Conservation (phyloP, 805 yeast genomes). For the Myxozyma monticola region DNA sequence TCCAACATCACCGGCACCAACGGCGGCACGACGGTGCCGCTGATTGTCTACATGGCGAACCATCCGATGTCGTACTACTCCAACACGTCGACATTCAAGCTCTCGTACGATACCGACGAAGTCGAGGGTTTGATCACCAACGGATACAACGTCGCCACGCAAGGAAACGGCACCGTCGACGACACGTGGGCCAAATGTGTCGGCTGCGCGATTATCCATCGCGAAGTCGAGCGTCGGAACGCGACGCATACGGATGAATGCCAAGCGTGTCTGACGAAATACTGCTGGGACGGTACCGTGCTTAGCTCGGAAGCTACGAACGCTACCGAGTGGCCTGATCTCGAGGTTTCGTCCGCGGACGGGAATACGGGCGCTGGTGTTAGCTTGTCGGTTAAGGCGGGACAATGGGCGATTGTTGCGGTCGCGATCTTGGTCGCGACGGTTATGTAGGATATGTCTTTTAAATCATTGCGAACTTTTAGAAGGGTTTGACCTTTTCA, state of each 20-base stretch:
- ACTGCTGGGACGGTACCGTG: slow-evolving; percentile 72
- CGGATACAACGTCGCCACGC: slow-evolving; percentile 73
- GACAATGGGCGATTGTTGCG: slow-evolving; percentile 12
- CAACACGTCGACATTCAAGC: slow-evolving; percentile 69
- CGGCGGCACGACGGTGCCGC: slow-evolving; percentile 56
- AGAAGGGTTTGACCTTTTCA: too few relatives aligned
- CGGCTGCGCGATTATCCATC: slow-evolving; percentile 81
- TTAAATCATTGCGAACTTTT: too few relatives aligned
- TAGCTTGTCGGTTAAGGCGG: slow-evolving; percentile 1
- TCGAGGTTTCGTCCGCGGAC: slow-evolving; percentile 1
- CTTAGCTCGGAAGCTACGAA: slow-evolving; percentile 16
- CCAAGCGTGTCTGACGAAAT: slow-evolving; percentile 64
- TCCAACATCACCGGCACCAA: slow-evolving; percentile 56
- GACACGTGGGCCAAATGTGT: slow-evolving; percentile 70
- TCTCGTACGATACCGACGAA: slow-evolving; percentile 61
- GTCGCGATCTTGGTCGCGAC: slow-evolving; percentile 7
- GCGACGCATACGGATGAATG: slow-evolving; percentile 68
- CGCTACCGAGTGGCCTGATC: slow-evolving; percentile 12
- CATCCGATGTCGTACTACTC: slow-evolving; percentile 63
- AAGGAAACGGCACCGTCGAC: slow-evolving; percentile 69
- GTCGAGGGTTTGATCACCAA: slow-evolving; percentile 63
- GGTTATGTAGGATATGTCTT: neutral
- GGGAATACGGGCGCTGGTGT: slow-evolving; percentile 10
- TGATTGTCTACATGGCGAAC: slow-evolving; percentile 76
- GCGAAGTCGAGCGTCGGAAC: slow-evolving; percentile 72